Conservation (phyloP, 257 asterid genomes). For the Echium plantagineum region DNA sequence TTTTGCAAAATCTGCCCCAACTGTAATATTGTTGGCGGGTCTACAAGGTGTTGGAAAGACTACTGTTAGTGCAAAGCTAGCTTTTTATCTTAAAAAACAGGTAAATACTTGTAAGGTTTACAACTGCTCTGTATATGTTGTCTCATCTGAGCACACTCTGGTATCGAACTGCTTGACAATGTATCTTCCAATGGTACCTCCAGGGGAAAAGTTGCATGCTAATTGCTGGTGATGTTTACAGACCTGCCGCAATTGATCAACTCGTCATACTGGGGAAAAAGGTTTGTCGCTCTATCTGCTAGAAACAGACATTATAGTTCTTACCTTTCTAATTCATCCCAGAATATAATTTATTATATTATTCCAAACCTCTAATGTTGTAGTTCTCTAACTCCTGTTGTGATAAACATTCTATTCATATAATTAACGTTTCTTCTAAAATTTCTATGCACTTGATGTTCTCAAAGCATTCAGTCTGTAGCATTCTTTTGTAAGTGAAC, state of each 20-base stretch:
- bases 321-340: neutral
- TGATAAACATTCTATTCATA: no score
- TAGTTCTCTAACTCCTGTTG: no score
- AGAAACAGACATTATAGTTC: neutral
- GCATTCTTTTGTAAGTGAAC: no score
- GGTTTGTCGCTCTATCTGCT: constrained; percentile 11
- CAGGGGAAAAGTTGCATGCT: constrained; percentile 99
- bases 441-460: no score
- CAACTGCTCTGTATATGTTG: neutral
- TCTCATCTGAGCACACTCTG: constrained; percentile 1
- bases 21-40: constrained; percentile 87
- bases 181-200: constrained; percentile 10
- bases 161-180: constrained; percentile 16
- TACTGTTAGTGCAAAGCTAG: constrained; percentile 93
- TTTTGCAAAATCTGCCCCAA: constrained; percentile 66
- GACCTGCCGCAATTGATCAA: constrained; percentile 99
- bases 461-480: no score
- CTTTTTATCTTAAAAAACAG: constrained; percentile 89
- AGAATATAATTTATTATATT: neutral
- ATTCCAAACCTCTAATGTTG: no score
- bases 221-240: constrained; percentile 92
- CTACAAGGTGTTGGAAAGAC: constrained; percentile 99
- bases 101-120: constrained; percentile 27
- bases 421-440: no score
- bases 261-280: constrained; percentile 72